phyloP scores from a whole-genome alignment of 768 basidiomycete species.

The Boletus edulis region DNA sequence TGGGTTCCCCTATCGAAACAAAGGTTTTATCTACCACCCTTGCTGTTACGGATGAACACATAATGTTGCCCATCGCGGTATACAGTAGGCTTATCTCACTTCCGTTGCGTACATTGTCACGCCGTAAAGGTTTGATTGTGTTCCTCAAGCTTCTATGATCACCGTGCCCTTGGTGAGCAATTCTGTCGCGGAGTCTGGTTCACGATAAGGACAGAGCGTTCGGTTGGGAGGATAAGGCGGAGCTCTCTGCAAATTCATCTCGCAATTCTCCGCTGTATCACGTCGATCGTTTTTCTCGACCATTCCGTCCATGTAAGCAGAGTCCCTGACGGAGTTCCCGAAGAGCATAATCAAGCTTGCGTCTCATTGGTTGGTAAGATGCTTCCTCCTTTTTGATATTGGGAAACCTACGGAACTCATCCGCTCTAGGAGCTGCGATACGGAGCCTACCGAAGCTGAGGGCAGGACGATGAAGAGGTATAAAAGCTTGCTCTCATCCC shows the following conservation, averaged over 20 bases:
- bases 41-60: neutral
- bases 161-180: neutral
- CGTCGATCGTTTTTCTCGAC: conserved; percentile 4
- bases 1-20: conserved; percentile 9
- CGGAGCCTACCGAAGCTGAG: conserved; percentile 24
- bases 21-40: neutral
- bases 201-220: conserved; percentile 23
- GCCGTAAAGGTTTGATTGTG: neutral
- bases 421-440: conserved; percentile 8
- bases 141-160: neutral
- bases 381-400: conserved; percentile 2
- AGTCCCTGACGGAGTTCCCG: conserved; percentile 1
- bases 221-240: conserved; percentile 22
- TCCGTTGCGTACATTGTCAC: neutral
- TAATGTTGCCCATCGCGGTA: neutral
- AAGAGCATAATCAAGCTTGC: conserved; percentile 6
- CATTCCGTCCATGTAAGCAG: conserved; percentile 1
- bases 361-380: conserved; percentile 8
- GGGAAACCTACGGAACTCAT: conserved; percentile 2
- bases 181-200: conserved; percentile 1
- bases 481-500: conserved; percentile 17
- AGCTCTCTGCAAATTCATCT: conserved; percentile 1
- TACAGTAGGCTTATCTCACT: neutral
- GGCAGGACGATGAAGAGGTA: conserved; percentile 25
- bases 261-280: conserved; percentile 16